These are phyloP conservation scores for Strobilomyces dryophilus DNA, from an alignment of 768 basidiomycete genomes.

Conservation along the genomic window DNA sequence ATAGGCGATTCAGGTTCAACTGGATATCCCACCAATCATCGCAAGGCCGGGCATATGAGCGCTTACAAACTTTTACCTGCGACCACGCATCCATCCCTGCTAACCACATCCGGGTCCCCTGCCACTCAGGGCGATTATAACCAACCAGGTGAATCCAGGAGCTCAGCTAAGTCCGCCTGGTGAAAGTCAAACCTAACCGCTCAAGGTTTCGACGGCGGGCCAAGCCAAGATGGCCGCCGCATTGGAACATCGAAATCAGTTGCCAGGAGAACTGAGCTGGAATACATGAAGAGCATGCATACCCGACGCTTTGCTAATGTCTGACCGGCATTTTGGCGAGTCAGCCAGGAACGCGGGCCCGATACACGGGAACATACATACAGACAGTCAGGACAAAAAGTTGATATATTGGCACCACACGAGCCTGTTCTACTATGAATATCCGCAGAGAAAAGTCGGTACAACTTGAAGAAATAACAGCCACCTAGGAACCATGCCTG, in stretches of 20 bases:
- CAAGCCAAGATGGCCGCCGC: not conserved
- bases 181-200: conserved; percentile 8
- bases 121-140: too few species aligned
- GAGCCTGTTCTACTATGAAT: not conserved
- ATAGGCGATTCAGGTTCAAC: conserved; percentile 8
- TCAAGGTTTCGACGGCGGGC: conserved; percentile 11
- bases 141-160: too few species aligned
- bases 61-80: not conserved
- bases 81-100: not conserved
- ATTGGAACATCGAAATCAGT: not conserved
- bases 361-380: not conserved
- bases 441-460: not conserved
- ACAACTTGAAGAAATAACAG: not conserved
- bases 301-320: conserved; percentile 5
- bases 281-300: not conserved
- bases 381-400: not conserved
- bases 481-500: not conserved
- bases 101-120: not conserved
- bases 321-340: not conserved
- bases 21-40: conserved; percentile 7
- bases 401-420: not conserved
- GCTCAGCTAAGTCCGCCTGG: conserved; percentile 1
- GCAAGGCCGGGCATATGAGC: not conserved
- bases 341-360: not conserved
- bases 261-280: conserved; percentile 9